Evolutionary conservation across 345 rosid genomes (phyloP).

Genomic region (Euphorbia tirucalli): DNA sequence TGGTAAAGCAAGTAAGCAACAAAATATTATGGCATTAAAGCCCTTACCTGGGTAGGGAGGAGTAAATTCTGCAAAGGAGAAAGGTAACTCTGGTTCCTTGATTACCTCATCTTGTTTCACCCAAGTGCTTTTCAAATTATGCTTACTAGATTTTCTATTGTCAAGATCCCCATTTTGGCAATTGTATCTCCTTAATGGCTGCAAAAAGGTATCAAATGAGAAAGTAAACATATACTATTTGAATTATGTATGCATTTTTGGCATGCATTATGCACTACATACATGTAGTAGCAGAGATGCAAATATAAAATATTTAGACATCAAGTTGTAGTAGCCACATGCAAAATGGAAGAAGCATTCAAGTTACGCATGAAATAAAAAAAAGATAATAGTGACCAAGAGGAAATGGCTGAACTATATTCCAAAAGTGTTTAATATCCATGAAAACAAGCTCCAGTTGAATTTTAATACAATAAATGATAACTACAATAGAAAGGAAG

Average conservation of each 20-base stretch:
- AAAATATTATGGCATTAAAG: slow-evolving; percentile 16
- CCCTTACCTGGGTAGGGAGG: slow-evolving; percentile 68
- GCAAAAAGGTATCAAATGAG: slow-evolving; percentile 31
- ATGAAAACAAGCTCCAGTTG: no score
- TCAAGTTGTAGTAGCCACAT: neutral
- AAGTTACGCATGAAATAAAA: neutral
- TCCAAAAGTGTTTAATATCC: no score
- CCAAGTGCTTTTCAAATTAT: slow-evolving; percentile 47
- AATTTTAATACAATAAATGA: neutral
- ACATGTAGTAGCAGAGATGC: neutral
- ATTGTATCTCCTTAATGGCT: slow-evolving; percentile 49
- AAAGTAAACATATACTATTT: slow-evolving; percentile 10
- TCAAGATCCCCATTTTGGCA: slow-evolving; percentile 18
- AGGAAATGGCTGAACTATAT: no score
- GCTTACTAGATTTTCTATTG: slow-evolving; percentile 33
- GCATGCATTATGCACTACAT: neutral
- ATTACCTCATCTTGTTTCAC: slow-evolving; percentile 47
- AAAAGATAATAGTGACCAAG: neutral
- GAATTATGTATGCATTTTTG: neutral
- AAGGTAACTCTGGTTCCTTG: slow-evolving; percentile 48
- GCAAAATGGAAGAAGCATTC: neutral
- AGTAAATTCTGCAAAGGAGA: slow-evolving; percentile 49
- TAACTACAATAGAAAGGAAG: neutral
- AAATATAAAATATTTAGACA: neutral
- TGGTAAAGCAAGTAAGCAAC: neutral